Evolutionary conservation across 768 basidiomycete species (phyloP), one percentile per base, ranked within the genome.

Genomic region (Zangia roseola): DNA sequence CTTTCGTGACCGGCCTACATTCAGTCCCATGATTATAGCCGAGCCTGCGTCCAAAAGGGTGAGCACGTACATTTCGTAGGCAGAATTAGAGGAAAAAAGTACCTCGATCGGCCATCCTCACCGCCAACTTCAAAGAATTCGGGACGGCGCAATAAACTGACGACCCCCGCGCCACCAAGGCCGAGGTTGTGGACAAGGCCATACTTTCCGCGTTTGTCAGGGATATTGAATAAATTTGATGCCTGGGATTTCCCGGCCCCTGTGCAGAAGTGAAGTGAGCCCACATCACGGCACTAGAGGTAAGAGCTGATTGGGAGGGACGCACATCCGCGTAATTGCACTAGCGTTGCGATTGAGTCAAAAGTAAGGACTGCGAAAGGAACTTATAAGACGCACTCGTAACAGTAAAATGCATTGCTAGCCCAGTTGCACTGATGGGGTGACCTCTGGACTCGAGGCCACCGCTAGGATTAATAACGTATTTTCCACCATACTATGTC

Each of bases 391-490:
- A 66, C 84, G 37, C 64, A 85, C 85, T 88, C 57, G 84, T 78
- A 53, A 90, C 84, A 58, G 86, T 88, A 64, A 88, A 88, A 60
- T 88, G 86, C 88, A 89, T 89, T 20, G 83, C 86, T 5, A 90
- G 67, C 1, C 88, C 87, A 7, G 86, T 89, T 0, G 87, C 87
- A 17, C 88, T 86, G 20, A 90, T 75, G 4, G 88, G 88, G 58
- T 91, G 88, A 1, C 90, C 89, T 59, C 89, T 90, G n/a, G 87
- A 85, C 60, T 91, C 88, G 9, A 92, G 76, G 0, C 90, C 88
- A 17, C 90, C 87, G 40, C 85, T 86, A 0, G 90, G 86, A 57
- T 91, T 91, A 38, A 92, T 69, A 10, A 91, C 86, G 40, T 79
- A 91, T 64, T 88, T 88, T 7, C 90, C 89, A n/a, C 86, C 88